phyloP scores from a whole-genome alignment of 495 filamentous ascomycete species.

The Lasiosphaeria miniovina region DNA sequence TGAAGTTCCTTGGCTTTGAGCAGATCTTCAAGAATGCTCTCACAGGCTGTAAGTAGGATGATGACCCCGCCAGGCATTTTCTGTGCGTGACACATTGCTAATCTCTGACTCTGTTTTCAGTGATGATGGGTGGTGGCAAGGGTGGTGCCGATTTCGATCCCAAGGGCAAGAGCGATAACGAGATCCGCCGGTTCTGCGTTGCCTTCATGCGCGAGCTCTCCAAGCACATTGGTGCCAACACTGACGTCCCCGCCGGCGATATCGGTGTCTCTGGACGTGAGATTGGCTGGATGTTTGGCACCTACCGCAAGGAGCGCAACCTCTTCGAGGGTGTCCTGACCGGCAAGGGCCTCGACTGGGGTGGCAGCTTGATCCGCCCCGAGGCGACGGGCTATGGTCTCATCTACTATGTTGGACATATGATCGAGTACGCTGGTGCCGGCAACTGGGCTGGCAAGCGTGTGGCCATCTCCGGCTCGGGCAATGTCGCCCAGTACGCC shows the following conservation, averaged over 20 bases:
- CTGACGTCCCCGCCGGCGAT: conserved; percentile 92
- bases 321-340: conserved; percentile 94
- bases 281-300: conserved; percentile 92
- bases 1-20: conserved; percentile 99
- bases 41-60: conserved; percentile 72
- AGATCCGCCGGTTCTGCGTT: conserved; percentile 97
- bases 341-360: conserved; percentile 91
- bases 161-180: conserved; percentile 95
- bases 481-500: conserved; percentile 97
- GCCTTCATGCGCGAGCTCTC: conserved; percentile 93
- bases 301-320: conserved; percentile 86
- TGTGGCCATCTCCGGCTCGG: conserved; percentile 94
- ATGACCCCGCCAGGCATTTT: not conserved
- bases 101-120: conserved; percentile 35
- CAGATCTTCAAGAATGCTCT: conserved; percentile 99
- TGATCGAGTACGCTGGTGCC: conserved; percentile 87
- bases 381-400: conserved; percentile 97
- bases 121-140: conserved; percentile 98
- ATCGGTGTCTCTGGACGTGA: conserved; percentile 89
- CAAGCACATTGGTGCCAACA: conserved; percentile 95
- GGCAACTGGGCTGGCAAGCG: conserved; percentile 88
- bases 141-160: conserved; percentile 99
- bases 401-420: conserved; percentile 96
- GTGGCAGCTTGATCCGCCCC: conserved; percentile 89
- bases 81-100: not conserved